A percentile compares a stretch with the other conserved stretches of the same genome.
These are phyloP conservation scores for Pulveroboletus sp. DNA, from an alignment of 768 basidiomycete genomes.

Conservation along the genomic window DNA sequence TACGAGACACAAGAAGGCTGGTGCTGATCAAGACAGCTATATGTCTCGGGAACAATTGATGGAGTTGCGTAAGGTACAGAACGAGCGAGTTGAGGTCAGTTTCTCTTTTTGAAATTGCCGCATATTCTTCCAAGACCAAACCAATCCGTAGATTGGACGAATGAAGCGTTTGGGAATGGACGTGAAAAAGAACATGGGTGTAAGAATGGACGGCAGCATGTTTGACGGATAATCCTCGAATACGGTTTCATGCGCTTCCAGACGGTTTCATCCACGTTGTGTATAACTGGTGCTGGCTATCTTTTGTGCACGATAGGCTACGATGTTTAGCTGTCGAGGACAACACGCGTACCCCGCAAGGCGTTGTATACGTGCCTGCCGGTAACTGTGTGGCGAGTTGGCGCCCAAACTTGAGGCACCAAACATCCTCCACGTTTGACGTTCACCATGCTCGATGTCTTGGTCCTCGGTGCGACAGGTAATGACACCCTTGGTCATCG, in stretches of 20 bases:
- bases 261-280: not conserved
- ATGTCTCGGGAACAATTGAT: constrained; percentile 74
- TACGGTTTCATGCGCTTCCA: not conserved
- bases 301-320: constrained; percentile 1
- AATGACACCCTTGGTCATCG: constrained; percentile 5
- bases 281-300: no score
- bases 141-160: constrained; percentile 53
- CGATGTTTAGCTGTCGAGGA: not conserved
- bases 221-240: constrained; percentile 40
- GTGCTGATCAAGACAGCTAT: constrained; percentile 65
- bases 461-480: constrained; percentile 70
- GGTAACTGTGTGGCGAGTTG: constrained; percentile 1
- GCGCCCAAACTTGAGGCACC: constrained; percentile 2
- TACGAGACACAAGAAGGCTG: constrained; percentile 63
- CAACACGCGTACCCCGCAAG: constrained; percentile 15
- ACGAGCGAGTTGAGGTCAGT: constrained; percentile 75
- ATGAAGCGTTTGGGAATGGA: constrained; percentile 90
- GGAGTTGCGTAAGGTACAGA: constrained; percentile 79
- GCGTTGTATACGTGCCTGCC: constrained; percentile 3
- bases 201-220: constrained; percentile 74
- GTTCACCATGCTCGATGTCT: constrained; percentile 46
- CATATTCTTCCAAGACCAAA: not conserved
- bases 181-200: constrained; percentile 77
- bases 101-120: not conserved
- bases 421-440: constrained; percentile 4